Base-by-base conservation (phyloP, 1,139 yeast species). In the Suhomyces maxii region DNA sequence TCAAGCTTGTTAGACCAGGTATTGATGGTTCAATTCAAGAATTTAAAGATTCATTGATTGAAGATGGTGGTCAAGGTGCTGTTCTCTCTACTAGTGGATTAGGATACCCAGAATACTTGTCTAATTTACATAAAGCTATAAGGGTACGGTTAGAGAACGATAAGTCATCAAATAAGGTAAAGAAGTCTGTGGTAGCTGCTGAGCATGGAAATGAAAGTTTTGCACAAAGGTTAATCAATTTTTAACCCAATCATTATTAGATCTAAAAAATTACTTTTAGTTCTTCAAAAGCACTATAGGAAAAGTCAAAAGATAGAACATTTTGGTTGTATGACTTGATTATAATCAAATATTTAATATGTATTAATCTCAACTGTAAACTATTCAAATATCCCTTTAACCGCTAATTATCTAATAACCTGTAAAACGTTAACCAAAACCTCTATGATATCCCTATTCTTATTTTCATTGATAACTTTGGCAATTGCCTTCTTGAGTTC, bases 1-100 rank as follows among this genome's bases (percentile, higher is more conserved):
- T 89, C 37, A 83, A 81, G 52, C 64, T 89, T 8, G 81, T 87
- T 8, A 73, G 95, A 46, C 84, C 83, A 54, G 82, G 83, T 6
- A 64, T 79, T 28, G 96, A 88, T 60, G 83, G 83, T 0, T 69
- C 82, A 2, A 86, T 83, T 53, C 62, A 66, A 35, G 82, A 77
- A 45, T 82, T 87, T 56, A 70, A 76, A 43, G 83, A 83, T 39
- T 60, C 79, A 44, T 69, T 93, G 60, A 80, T 85, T 26, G 98
- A 93, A 58, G 99, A 93, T 60, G 76, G 64, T 10, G 55, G 69
- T 18, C 63, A 65, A 28, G 64, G 68, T 2, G 58, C 70, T 4
- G 57, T 60, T 31, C 55, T 62, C 5, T 49, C 66, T 12, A 64
- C 60, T 41, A 63, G 83, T 47, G 76, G 84, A 1, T 72, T 80